Percentiles rank a stretch among this genome's conserved stretches.
These are phyloP conservation scores for Arthrocladium fulminans DNA, from an alignment of 2,329 filamentous ascomycete species.

Conservation along the genomic window DNA sequence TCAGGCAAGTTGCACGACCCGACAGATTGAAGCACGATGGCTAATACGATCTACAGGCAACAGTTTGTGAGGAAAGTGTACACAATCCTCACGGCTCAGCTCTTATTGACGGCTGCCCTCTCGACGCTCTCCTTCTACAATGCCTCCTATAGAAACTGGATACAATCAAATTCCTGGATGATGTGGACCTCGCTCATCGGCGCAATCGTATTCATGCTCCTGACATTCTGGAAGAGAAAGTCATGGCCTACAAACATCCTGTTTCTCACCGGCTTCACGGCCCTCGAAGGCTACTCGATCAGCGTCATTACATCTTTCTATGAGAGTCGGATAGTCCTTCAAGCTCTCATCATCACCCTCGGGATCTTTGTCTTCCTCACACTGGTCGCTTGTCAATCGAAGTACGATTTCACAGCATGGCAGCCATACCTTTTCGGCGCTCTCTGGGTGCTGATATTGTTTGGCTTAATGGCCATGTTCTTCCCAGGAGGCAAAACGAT, in stretches of 20 bases:
- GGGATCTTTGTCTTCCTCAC: conserved; percentile 57
- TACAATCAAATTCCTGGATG: conserved; percentile 72
- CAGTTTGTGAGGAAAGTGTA: conserved; percentile 97
- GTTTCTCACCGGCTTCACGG: conserved; percentile 83
- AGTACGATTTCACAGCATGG: conserved; percentile 97
- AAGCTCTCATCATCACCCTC: conserved; percentile 77
- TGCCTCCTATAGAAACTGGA: conserved; percentile 69
- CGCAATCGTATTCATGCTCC: conserved; percentile 71
- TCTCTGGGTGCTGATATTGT: conserved; percentile 82
- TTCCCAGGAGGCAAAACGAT: conserved; percentile 72
- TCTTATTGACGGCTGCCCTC: conserved; percentile 72
- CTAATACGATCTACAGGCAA: too few relatives aligned
- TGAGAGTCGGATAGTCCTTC: conserved; percentile 70
- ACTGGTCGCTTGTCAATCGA: conserved; percentile 89
- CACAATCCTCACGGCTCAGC: conserved; percentile 90
- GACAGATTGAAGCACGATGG: too few relatives aligned
- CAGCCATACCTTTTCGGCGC: conserved; percentile 88
- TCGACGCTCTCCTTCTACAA: conserved; percentile 82
- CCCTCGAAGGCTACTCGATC: conserved; percentile 86
- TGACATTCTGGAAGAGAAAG: conserved; percentile 93
- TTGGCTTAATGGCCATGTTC: conserved; percentile 87
- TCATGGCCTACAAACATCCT: conserved; percentile 90
- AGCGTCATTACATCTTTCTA: conserved; percentile 90
- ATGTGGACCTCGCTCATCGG: conserved; percentile 83
- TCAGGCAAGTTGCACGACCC: too few relatives aligned